A percentile compares a stretch with the other conserved stretches of the same genome.
Conservation (phyloP, 495 filamentous ascomycete genomes). For the Penicillium bialowiezense region DNA sequence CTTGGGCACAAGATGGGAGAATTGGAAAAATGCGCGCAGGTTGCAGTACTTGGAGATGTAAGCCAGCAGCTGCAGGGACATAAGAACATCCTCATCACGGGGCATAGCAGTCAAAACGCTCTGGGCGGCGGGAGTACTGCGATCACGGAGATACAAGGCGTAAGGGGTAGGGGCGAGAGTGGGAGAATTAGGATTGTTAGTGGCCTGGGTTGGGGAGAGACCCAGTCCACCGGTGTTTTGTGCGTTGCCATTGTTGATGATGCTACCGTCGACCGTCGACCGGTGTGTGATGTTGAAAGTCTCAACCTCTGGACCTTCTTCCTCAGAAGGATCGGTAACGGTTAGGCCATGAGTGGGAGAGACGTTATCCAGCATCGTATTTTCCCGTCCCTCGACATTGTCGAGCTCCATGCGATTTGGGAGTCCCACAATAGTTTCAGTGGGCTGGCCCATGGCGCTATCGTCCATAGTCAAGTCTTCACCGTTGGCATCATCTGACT, state of each 20-base stretch:
- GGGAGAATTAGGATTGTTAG: constrained; percentile 67
- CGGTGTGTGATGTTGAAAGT: constrained; percentile 97
- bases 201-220: constrained; percentile 73
- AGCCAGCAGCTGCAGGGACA: constrained; percentile 95
- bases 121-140: constrained; percentile 58
- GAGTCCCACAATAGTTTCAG: constrained; percentile 74
- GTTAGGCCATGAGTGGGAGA: constrained; percentile 70
- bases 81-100: constrained; percentile 92
- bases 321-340: constrained; percentile 74
- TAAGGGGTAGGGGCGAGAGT: constrained; percentile 66
- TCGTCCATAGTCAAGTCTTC: constrained; percentile 72
- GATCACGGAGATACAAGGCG: constrained; percentile 73
- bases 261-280: constrained; percentile 80
- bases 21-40: constrained; percentile 89
- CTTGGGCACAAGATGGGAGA: constrained; percentile 88
- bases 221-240: constrained; percentile 62
- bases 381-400: constrained; percentile 69
- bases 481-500: constrained; percentile 79
- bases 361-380: constrained; percentile 69
- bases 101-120: constrained; percentile 84
- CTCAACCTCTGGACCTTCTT: constrained; percentile 66
- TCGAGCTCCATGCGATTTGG: constrained; percentile 75
- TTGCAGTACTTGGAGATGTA: constrained; percentile 99
- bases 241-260: constrained; percentile 62
- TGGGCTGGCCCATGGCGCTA: constrained; percentile 54